Base-by-base conservation (phyloP, 352 stramenopile genomes). In the Thraustochytrium striatum region DNA sequence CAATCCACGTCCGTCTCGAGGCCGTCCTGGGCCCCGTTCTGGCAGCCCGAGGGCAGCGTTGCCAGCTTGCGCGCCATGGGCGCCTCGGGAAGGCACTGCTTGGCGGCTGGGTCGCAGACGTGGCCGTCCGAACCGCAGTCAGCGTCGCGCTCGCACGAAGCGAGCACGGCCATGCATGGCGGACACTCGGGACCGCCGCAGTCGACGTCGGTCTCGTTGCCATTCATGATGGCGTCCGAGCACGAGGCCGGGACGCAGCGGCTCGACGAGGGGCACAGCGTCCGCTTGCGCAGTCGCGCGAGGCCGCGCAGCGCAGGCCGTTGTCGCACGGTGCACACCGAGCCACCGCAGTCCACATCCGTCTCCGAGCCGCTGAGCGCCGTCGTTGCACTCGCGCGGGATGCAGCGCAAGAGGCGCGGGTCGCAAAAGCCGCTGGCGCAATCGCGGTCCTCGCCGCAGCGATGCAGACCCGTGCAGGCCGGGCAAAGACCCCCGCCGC, bases 1-100 rank as follows among this genome's bases (percentile, higher is more conserved):
- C 82, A 85, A 44, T 85, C 82, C 5, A 85, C 28, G 52, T 85
- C 82, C 11, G 79, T 84, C 39, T 85, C 82, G 25, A 62, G 33
- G 13, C 72, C 69, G 44, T 83, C 79, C 25, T 82, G 53, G 5
- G 50, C n/a, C 19, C 72, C 59, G 65, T 85, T 81, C 35, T 19
- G 57, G 70, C 82, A 85, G 32, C 25, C n/a, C 0, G 44, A 5
- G 19, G 65, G 65, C 44, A 75, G 19, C 21, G 61, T 25, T 0
- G 52, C n/a, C 33, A 75, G 52, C 50, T 75, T 72, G 35, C 65
- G 44, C 28, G 39, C 65, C 41, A 41, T 5, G 7, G 30, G 44
- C 21, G 43, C 44, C n/a, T 28, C 5, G 8, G 61, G 59, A 9
- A 80, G 7, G 52, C 72, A 81, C 32, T 61, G 36, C n/a, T 62